These are phyloP conservation scores for Euphorbia tirucalli DNA, from an alignment of 345 rosid species.

Conservation along the genomic window DNA sequence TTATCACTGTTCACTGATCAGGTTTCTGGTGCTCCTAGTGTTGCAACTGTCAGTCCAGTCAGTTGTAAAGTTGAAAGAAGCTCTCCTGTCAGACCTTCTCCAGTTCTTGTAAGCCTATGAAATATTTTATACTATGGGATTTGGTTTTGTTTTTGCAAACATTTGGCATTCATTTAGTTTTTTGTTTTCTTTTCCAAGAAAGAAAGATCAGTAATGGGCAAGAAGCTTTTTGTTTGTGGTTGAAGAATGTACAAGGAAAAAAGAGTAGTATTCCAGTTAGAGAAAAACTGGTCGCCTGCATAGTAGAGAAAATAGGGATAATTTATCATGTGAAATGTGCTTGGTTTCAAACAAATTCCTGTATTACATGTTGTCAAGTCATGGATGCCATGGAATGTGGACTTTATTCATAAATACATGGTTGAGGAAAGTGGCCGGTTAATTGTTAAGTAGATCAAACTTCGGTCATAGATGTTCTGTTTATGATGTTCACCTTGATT, in stretches of 20 bases:
- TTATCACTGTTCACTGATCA: constrained; percentile 26
- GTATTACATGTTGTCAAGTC: not conserved
- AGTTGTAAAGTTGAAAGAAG: constrained; percentile 75
- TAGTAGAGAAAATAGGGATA: not conserved
- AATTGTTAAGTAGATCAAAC: not conserved
- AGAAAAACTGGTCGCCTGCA: not conserved
- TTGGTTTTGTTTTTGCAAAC: not conserved
- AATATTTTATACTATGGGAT: constrained; percentile 1
- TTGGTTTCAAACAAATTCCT: not conserved
- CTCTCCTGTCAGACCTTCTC: constrained; percentile 76
- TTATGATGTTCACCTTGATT: constrained; percentile 6
- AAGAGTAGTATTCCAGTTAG: not conserved
- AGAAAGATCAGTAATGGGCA: not conserved
- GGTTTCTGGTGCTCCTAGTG: constrained; percentile 62
- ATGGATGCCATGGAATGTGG: not conserved
- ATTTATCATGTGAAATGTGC: not conserved
- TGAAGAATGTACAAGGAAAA: not conserved
- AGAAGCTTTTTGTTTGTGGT: not conserved
- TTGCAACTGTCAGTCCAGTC: constrained; percentile 49
- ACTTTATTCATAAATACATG: not conserved
- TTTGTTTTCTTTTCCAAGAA: not conserved
- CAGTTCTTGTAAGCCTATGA: constrained; percentile 46
- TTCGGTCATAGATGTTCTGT: not conserved
- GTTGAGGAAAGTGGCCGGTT: not conserved
- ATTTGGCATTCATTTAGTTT: not conserved